These are phyloP conservation scores for Leishmania martiniquensis DNA, from an alignment of 208 protist genomes.

Conservation along the genomic window DNA sequence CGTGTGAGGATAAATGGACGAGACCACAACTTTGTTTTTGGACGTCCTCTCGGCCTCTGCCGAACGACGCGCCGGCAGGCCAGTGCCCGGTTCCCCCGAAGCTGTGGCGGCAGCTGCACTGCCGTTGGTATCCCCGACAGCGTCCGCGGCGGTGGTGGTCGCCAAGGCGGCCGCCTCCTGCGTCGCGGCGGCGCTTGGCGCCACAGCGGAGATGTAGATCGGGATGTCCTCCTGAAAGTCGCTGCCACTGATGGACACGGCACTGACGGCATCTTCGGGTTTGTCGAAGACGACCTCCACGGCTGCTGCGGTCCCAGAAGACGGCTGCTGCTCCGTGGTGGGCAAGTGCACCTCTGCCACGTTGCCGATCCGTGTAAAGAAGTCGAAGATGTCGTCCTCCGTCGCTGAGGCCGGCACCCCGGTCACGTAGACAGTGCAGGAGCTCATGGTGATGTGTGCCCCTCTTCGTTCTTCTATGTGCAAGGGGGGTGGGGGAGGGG, in stretches of 20 bases:
- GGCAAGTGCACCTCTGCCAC: conserved; percentile 48
- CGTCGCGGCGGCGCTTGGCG: conserved; percentile 14
- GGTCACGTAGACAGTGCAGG: conserved; percentile 38
- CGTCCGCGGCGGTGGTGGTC: neutral
- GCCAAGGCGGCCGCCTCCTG: conserved; percentile 10
- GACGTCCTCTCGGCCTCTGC: conserved; percentile 1
- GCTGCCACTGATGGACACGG: conserved; percentile 41
- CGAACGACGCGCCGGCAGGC: conserved; percentile 6
- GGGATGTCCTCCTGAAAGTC: conserved; percentile 34
- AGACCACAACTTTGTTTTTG: conserved; percentile 45
- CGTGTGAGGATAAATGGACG: conserved; percentile 36
- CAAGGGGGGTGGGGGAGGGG: too few relatives aligned
- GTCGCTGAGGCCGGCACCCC: conserved; percentile 49
- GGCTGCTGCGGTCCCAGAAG: neutral
- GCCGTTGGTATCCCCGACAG: neutral
- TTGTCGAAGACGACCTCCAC: conserved; percentile 33
- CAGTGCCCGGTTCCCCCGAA: neutral
- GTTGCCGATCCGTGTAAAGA: conserved; percentile 67
- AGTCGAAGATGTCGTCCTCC: conserved; percentile 64
- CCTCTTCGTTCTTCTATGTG: neutral
- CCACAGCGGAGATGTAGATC: conserved; percentile 28
- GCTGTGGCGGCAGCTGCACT: neutral
- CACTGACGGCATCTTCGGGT: conserved; percentile 27
- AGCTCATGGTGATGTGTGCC: conserved; percentile 11
- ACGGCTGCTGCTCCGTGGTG: neutral